These are phyloP conservation scores for Petrea volubilis DNA, from an alignment of 257 asterid species.

Conservation along the genomic window DNA sequence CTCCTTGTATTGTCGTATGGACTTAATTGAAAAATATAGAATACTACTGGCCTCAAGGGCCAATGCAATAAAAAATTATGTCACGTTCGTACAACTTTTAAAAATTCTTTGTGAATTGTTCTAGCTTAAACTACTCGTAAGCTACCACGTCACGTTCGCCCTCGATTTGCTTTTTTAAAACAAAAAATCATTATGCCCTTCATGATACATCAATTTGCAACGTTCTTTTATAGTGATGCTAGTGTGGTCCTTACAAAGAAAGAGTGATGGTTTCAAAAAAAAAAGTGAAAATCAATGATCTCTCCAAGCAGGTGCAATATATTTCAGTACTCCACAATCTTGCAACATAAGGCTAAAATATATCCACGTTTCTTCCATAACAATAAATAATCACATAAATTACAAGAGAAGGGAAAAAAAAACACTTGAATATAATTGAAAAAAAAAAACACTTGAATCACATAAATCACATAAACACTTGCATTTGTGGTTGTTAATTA, in stretches of 20 bases:
- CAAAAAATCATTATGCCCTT: constrained; percentile 30
- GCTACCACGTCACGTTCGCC: too few relatives aligned
- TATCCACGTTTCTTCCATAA: too few relatives aligned
- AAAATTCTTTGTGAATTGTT: too few relatives aligned
- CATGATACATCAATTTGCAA: constrained; percentile 33
- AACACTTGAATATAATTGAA: neutral
- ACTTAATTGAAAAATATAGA: too few relatives aligned
- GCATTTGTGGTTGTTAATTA: neutral
- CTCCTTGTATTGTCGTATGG: too few relatives aligned
- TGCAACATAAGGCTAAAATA: neutral
- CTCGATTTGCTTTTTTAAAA: constrained; percentile 11
- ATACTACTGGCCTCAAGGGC: too few relatives aligned
- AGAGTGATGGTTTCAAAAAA: neutral
- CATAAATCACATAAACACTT: too few relatives aligned
- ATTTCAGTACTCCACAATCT: neutral
- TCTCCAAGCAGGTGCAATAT: constrained; percentile 6
- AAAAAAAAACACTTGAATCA: neutral
- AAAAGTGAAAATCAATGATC: neutral
- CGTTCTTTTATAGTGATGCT: constrained; percentile 17
- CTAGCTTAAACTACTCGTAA: too few relatives aligned
- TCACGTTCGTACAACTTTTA: too few relatives aligned
- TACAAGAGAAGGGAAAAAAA: neutral
- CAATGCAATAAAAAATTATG: too few relatives aligned
- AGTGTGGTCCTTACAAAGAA: constrained; percentile 20
- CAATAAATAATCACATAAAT: too few relatives aligned